Evolutionary conservation across 805 yeast genomes (phyloP).

Genomic region (Candida tallmaniae): DNA sequence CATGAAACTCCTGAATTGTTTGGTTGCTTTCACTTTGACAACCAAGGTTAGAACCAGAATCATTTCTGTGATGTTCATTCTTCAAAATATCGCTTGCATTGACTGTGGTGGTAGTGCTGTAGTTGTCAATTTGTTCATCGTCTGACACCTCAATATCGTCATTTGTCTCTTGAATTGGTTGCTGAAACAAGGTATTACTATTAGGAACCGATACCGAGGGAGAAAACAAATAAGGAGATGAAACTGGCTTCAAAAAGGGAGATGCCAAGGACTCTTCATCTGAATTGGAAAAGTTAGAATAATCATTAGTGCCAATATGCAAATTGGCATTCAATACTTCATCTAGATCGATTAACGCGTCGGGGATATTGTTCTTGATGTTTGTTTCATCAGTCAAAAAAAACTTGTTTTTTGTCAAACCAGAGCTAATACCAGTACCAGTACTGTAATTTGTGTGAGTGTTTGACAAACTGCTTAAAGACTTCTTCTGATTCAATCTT

Average conservation of each 20-base stretch:
- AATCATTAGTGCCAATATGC: slow-evolving; percentile 18
- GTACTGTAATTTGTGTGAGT: slow-evolving; percentile 11
- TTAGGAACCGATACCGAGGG: slow-evolving; percentile 13
- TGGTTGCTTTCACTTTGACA: slow-evolving; percentile 2
- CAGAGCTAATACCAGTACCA: too few species aligned
- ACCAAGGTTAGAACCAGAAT: slow-evolving; percentile 7
- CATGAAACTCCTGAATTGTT: slow-evolving; percentile 3
- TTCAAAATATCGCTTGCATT: background rate
- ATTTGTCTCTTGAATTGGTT: slow-evolving; percentile 26
- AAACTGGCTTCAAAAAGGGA: slow-evolving; percentile 21
- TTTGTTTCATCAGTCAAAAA: slow-evolving; percentile 28
- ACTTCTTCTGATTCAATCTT: slow-evolving; percentile 19
- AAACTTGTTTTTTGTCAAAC: slow-evolving; percentile 22
- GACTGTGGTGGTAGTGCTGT: too few species aligned
- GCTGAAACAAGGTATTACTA: slow-evolving; percentile 20
- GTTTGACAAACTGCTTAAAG: slow-evolving; percentile 5
- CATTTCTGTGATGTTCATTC: background rate
- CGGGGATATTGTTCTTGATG: slow-evolving; percentile 27
- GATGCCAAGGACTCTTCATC: slow-evolving; percentile 28
- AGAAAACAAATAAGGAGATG: slow-evolving; percentile 12
- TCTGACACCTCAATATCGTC: slow-evolving; percentile 8
- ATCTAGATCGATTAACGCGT: slow-evolving; percentile 38
- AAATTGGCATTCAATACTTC: slow-evolving; percentile 31
- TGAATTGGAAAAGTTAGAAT: slow-evolving; percentile 9
- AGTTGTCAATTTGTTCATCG: slow-evolving; percentile 1